These are phyloP conservation scores for Pyrenula aspistea DNA, from an alignment of 495 filamentous ascomycete genomes.

Conservation along the genomic window DNA sequence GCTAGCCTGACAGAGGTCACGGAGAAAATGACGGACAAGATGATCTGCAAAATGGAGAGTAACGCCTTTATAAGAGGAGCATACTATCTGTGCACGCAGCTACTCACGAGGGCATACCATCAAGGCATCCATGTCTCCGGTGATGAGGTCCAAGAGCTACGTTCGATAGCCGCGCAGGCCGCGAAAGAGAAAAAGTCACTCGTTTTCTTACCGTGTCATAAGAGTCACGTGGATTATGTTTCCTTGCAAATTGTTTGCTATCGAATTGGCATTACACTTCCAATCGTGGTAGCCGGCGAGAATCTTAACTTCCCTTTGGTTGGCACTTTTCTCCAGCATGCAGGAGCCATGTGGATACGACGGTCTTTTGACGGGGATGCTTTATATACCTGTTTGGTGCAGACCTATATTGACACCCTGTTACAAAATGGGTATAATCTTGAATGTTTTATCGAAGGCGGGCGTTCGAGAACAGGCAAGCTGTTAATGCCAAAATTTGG, in stretches of 20 bases:
- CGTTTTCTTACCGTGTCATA: constrained; percentile 89
- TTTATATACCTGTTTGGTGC: constrained; percentile 80
- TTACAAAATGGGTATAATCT: constrained; percentile 86
- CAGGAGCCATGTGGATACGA: constrained; percentile 94
- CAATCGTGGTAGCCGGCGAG: constrained; percentile 90
- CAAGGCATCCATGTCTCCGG: constrained; percentile 95
- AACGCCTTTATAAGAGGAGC: constrained; percentile 83
- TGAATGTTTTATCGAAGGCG: constrained; percentile 94
- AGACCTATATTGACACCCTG: constrained; percentile 89
- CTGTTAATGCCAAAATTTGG: constrained; percentile 89
- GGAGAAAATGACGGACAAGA: constrained; percentile 74
- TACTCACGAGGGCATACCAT: constrained; percentile 86
- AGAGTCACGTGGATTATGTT: constrained; percentile 93
- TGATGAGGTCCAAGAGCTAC: constrained; percentile 75
- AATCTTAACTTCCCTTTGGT: constrained; percentile 91
- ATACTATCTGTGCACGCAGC: constrained; percentile 80
- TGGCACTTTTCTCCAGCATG: constrained; percentile 84
- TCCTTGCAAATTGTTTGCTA: constrained; percentile 91
- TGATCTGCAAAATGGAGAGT: constrained; percentile 99
- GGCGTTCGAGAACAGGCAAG: constrained; percentile 85
- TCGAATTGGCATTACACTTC: constrained; percentile 74
- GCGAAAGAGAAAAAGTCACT: constrained; percentile 84
- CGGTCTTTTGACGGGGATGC: constrained; percentile 86
- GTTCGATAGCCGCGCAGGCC: constrained; percentile 70
- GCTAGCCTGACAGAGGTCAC: constrained; percentile 61